Conservation (phyloP, 2,329 filamentous ascomycete species). For the Hypomyces perniciosus region DNA sequence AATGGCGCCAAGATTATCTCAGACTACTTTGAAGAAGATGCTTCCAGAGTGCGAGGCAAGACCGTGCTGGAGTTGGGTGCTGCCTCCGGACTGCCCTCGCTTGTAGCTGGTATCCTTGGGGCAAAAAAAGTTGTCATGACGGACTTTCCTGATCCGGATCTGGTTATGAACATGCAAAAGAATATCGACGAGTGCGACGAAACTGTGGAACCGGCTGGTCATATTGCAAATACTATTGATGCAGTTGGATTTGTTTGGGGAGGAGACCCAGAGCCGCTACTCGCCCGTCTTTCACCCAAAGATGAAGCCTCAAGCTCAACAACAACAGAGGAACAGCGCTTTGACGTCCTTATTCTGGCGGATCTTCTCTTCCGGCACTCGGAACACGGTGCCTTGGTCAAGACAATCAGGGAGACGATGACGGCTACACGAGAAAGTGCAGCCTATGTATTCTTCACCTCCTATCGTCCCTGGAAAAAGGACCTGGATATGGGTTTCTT, state of each 20-base stretch:
- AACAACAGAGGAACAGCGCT: conserved; percentile 35
- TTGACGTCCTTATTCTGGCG: conserved; percentile 79
- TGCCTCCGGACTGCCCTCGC: conserved; percentile 75
- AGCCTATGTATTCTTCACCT: conserved; percentile 89
- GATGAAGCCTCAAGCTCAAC: neutral
- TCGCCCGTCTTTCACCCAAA: conserved; percentile 46
- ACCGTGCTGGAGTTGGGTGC: conserved; percentile 86
- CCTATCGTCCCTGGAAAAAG: conserved; percentile 85
- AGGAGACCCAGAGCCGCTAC: conserved; percentile 51
- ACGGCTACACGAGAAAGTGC: conserved; percentile 47
- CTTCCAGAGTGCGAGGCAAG: conserved; percentile 56
- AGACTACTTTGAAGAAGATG: conserved; percentile 67
- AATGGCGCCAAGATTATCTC: conserved; percentile 78
- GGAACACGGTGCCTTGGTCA: conserved; percentile 73
- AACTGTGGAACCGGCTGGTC: conserved; percentile 24
- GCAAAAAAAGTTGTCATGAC: conserved; percentile 71
- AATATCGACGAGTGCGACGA: conserved; percentile 60
- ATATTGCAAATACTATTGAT: conserved; percentile 36
- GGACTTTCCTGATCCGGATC: conserved; percentile 79
- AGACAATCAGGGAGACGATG: conserved; percentile 64
- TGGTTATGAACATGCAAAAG: conserved; percentile 72
- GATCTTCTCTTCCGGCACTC: conserved; percentile 89
- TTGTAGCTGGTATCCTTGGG: conserved; percentile 68
- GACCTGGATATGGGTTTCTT: conserved; percentile 85
- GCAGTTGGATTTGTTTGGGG: conserved; percentile 83